Conservation (phyloP, 805 yeast species). For the Brettanomyces custersianus region DNA sequence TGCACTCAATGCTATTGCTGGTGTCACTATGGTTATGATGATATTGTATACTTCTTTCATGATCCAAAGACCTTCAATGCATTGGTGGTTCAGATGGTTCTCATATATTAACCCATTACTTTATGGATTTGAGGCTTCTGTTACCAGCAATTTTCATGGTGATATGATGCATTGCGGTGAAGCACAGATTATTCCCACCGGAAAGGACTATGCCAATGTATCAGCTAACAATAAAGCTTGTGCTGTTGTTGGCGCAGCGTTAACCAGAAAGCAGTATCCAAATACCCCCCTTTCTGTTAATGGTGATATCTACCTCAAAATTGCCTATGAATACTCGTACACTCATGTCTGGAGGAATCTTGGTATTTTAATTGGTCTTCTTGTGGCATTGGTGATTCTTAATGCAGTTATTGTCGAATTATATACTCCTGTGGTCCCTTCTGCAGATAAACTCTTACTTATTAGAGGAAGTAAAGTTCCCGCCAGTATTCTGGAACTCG, state of each 20-base stretch:
- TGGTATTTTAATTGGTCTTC: constrained; percentile 40
- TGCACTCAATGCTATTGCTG: constrained; percentile 53
- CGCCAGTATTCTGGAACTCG: constrained; percentile 1
- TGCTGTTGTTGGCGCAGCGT: constrained; percentile 39
- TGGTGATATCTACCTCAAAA: constrained; percentile 41
- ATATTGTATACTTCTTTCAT: constrained; percentile 58
- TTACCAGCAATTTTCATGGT: constrained; percentile 49
- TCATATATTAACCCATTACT: constrained; percentile 39
- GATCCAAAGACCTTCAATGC: constrained; percentile 49
- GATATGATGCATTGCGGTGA: constrained; percentile 42
- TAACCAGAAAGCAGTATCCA: constrained; percentile 15
- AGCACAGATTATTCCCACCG: constrained; percentile 40
- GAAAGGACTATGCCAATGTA: constrained; percentile 41
- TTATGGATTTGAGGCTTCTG: constrained; percentile 43
- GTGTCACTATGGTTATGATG: constrained; percentile 41
- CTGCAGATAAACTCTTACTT: constrained; percentile 27
- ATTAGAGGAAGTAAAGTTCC: constrained; percentile 16
- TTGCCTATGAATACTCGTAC: constrained; percentile 42
- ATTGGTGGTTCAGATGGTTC: constrained; percentile 56
- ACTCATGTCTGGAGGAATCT: constrained; percentile 73
- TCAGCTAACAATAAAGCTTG: constrained; percentile 37
- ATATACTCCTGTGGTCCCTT: constrained; percentile 21
- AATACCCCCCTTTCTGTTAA: constrained; percentile 29
- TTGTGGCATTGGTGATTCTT: constrained; percentile 29
- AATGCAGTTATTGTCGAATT: constrained; percentile 24